Evolutionary conservation across 2,329 filamentous ascomycete genomes (phyloP), one percentile per base, ranked within the genome.

Genomic region (Nemania bipapillata): DNA sequence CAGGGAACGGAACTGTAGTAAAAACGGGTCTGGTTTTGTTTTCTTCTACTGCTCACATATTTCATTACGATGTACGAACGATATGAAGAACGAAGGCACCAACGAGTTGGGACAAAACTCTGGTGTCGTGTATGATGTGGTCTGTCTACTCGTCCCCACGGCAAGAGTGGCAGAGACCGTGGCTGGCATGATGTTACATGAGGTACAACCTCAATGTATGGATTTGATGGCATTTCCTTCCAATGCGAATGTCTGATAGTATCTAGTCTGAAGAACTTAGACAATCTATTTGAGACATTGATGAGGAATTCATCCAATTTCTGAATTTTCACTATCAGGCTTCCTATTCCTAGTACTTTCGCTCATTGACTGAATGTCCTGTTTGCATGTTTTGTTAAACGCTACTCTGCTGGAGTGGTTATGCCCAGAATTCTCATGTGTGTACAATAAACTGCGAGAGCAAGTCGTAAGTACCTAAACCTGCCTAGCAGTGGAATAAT

Each of bases 31-130:
- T 47, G 4, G 59, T 28, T 17, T 32, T 54, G 24, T 26, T 61
- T 37, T n/a, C n/a, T n/a, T 57, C 37, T 22, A 30, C 22, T 32
- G 32, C 45, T 37, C 42, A 32, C 55, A 53, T 59, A 17, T 68
- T 58, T 69, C 47, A 59, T 58, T 56, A 69, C 35, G 67, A 69
- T 57, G 63, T 60, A 69, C 40, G 67, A 66, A 63, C 30, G 67
- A 55, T 57, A 69, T 60, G 67, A 69, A 66, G 54, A 61, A 52
- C 20, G 26, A 32, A 62, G 22, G 9, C 26, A 32, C 35, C 22
- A 24, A 1, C n/a, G 52, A 24, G 32, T 42, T 9, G 28, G 24
- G 37, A 45, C 6, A 55, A 52, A 53, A 15, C 37, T 69, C 57
- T 32, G 47, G 52, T 62, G 56, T 52, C 40, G 61, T 68, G 63